Percentiles rank a stretch among this genome's conserved stretches.
Conservation (phyloP, 1,284 basidiomycete genomes). For the Filobasidium uniguttulatum region DNA sequence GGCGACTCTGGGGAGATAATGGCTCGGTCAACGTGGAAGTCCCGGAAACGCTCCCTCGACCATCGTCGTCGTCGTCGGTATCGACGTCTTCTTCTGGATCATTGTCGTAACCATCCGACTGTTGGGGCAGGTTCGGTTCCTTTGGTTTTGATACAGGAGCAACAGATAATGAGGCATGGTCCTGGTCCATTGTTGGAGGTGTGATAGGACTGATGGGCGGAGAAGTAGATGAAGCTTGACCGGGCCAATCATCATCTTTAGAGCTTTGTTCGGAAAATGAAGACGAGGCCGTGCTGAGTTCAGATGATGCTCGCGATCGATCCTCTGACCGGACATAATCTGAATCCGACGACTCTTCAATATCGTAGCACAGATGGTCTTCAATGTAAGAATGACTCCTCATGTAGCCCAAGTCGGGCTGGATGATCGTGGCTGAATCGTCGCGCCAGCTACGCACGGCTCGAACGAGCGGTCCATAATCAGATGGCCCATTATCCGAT, state of each 20-base stretch:
- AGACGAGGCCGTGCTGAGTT: not conserved
- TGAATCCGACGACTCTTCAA: not conserved
- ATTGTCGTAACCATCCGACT: conserved; percentile 1
- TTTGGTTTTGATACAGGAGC: not conserved
- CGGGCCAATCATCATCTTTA: too few relatives aligned
- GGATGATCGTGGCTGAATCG: conserved; percentile 26
- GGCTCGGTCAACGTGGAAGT: conserved; percentile 9
- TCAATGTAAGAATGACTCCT: not conserved
- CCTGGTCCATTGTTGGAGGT: not conserved
- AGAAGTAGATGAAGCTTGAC: not conserved
- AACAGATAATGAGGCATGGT: not conserved
- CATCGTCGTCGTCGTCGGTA: conserved; percentile 3
- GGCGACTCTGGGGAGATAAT: too few relatives aligned
- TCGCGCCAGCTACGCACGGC: conserved; percentile 49
- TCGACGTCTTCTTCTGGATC: conserved; percentile 4
- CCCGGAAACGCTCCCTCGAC: conserved; percentile 20
- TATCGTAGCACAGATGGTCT: not conserved
- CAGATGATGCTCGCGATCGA: conserved; percentile 36
- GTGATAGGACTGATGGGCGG: not conserved
- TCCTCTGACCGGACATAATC: conserved; percentile 1
- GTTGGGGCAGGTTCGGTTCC: not conserved
- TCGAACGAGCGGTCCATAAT: conserved; percentile 55
- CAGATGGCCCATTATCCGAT: conserved; percentile 16
- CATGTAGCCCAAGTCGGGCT: conserved; percentile 19
- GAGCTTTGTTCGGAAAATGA: too few relatives aligned